Base-by-base conservation (phyloP, 1,139 yeast genomes). In the Arxiozyma slooffiae region DNA sequence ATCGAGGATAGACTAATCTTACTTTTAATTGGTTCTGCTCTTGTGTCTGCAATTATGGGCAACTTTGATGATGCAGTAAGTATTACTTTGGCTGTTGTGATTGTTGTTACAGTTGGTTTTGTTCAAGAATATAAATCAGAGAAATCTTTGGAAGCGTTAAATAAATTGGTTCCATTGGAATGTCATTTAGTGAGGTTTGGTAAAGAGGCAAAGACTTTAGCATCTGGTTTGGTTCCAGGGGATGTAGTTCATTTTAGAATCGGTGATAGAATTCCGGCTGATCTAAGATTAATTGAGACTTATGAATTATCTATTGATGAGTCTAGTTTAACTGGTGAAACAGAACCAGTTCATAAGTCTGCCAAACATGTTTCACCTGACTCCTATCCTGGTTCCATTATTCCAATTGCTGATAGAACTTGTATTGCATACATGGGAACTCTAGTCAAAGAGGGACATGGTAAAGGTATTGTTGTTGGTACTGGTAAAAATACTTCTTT, bases 261-360 rank as follows among this genome's bases (percentile, higher is more conserved):
- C 51, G 98, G 98, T 59, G 98, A 92, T 68, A 77, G 96, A 57
- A 83, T 92, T 50, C 97, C 98, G 1, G 97, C 97, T 0, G 97
- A 92, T 68, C 71, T 90, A 43, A 77, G 97, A 62, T 74, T 92
- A 52, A 76, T 82, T 2, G 83, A 84, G 53, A 80, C 95, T 1
- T 84, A 80, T 22, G 92, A 88, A 62, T 74, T 92, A 57, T 72
- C 83, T 36, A 81, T 92, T 53, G 97, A 90, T 69, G 97, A 92
- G 69, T 82, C 94, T 68, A 88, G 88, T 64, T 75, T 92, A 59
- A 92, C 98, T 1, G 98, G 98, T 52, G 98, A 92, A 69, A 87
- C 87, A 48, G 77, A 81, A 48, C 96, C 97, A 0, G 94, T 87
- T 7, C 76, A 75, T 57, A 92, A 92, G 62, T 62, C 66, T 16